phyloP scores from a whole-genome alignment of 202 grass and related monocot species.

The Eragrostis tef region DNA sequence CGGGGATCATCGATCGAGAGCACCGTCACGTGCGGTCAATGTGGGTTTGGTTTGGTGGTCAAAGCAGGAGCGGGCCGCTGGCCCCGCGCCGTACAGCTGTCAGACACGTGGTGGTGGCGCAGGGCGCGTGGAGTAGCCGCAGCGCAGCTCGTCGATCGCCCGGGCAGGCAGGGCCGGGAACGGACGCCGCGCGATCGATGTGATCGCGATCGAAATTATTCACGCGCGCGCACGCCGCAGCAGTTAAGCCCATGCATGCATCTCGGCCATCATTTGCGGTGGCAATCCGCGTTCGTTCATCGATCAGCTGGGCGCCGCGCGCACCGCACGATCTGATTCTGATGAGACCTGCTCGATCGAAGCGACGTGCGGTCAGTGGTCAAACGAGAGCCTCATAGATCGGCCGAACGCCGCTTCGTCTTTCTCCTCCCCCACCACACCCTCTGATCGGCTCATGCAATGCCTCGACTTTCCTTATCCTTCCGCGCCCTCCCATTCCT shows the following conservation, averaged over 20 bases:
- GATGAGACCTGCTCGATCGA: background rate
- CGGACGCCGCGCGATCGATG: background rate
- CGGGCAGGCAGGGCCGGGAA: background rate
- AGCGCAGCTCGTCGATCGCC: background rate
- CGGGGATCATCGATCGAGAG: background rate
- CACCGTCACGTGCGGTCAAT: conserved; percentile 67
- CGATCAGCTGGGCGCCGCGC: too few species aligned
- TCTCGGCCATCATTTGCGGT: background rate
- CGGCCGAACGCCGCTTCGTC: background rate
- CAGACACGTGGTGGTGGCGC: conserved; percentile 66
- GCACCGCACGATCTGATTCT: conserved; percentile 27
- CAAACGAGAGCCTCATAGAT: conserved; percentile 8
- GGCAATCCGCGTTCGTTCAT: too few species aligned
- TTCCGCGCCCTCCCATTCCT: background rate
- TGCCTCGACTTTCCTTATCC: background rate
- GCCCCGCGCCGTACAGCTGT: conserved; percentile 57
- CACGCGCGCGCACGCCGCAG: background rate
- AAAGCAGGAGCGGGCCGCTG: conserved; percentile 34
- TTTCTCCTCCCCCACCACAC: background rate
- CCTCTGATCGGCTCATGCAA: too few species aligned
- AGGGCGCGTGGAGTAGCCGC: conserved; percentile 25
- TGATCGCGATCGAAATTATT: conserved; percentile 22
- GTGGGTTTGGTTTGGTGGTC: conserved; percentile 6
- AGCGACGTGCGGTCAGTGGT: conserved; percentile 25
- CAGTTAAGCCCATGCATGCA: conserved; percentile 25